Percentiles rank a stretch among this genome's conserved stretches.
phyloP scores from a whole-genome alignment of 192 early-diverging fungal species.

The Thamnidium elegans region DNA sequence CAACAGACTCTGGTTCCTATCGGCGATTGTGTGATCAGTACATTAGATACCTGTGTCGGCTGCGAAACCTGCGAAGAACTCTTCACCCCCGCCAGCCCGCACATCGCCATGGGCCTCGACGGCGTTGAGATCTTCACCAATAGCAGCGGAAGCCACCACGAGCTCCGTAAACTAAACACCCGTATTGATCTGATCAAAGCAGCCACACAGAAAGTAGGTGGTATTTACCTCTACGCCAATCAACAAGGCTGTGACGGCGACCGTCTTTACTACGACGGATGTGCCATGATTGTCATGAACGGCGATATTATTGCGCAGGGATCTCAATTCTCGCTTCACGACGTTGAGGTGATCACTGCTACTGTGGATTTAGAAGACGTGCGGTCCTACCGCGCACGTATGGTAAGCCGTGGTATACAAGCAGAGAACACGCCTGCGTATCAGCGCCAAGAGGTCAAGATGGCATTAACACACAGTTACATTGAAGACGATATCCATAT shows the following conservation, averaged over 20 bases:
- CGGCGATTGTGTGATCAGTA: conserved; percentile 87
- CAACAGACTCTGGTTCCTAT: conserved; percentile 66
- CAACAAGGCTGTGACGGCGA: conserved; percentile 98
- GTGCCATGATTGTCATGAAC: conserved; percentile 86
- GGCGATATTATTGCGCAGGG: conserved; percentile 86
- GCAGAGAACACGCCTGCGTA: conserved; percentile 62
- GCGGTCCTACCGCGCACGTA: conserved; percentile 70
- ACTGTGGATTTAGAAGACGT: conserved; percentile 91
- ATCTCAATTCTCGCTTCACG: conserved; percentile 87
- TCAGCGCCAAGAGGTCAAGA: conserved; percentile 59
- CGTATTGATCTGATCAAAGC: conserved; percentile 86
- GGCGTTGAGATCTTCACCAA: conserved; percentile 98
- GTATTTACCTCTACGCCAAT: conserved; percentile 94
- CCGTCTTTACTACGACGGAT: conserved; percentile 96
- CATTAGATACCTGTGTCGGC: conserved; percentile 85
- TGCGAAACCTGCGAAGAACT: conserved; percentile 97
- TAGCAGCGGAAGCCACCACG: conserved; percentile 95
- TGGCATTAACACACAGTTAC: conserved; percentile 48
- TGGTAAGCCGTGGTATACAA: conserved; percentile 77
- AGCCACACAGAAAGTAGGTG: conserved; percentile 92
- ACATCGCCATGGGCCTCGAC: conserved; percentile 89
- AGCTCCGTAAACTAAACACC: conserved; percentile 85
- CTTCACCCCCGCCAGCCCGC: conserved; percentile 93
- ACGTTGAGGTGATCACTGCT: conserved; percentile 93
- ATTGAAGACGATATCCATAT: conserved; percentile 41